Base-by-base conservation (phyloP, 2,329 filamentous ascomycete genomes). In the Ramichloridium luteum region DNA sequence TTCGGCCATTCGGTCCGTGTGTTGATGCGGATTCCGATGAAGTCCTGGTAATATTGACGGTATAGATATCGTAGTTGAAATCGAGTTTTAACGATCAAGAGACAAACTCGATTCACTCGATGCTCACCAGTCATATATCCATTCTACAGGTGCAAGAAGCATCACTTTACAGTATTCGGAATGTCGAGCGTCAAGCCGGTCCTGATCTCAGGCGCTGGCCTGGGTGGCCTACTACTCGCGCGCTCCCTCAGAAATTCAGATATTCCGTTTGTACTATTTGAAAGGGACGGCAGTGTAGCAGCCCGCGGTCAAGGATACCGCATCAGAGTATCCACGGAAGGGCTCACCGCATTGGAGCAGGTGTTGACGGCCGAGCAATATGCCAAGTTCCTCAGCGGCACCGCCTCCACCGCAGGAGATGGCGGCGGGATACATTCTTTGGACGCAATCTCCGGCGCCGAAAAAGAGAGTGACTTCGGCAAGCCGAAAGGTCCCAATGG, bases 221-320 rank as follows among this genome's bases (percentile, higher is more conserved):
- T 61, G n/a, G 49, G 51, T 14, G 56, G 54, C 2, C 48, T 61
- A 4, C 41, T 60, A 2, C 49, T 62, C 4, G 59, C 49, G 4
- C 56, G 56, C 32, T 51, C 52, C 5, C 50, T 62, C 11, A 48
- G 41, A 9, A 45, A 49, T 2, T 45, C 46, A 16, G 41, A 38
- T 1, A 60, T 61, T 13, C 58, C 59, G 2, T 61, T 59, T 42
- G 36, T 46, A 4, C 43, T 62, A 16, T 62, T 55, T 39, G 59
- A 62, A 44, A 56, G 61, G 11, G 64, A 68, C 39, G 51, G 53
- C n/a, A 61, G 56, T 2, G 51, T 65, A n/a, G 48, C 59, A 1
- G 74, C 72, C 43, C 72, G 74, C 27, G 71, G 67, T 0, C 74
- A 78, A 46, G 74, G 74, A 0, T 77, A 78, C 51, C 57, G 73